phyloP scores from a whole-genome alignment of 2,329 filamentous ascomycete species.

The Ascosphaera acerosa region DNA sequence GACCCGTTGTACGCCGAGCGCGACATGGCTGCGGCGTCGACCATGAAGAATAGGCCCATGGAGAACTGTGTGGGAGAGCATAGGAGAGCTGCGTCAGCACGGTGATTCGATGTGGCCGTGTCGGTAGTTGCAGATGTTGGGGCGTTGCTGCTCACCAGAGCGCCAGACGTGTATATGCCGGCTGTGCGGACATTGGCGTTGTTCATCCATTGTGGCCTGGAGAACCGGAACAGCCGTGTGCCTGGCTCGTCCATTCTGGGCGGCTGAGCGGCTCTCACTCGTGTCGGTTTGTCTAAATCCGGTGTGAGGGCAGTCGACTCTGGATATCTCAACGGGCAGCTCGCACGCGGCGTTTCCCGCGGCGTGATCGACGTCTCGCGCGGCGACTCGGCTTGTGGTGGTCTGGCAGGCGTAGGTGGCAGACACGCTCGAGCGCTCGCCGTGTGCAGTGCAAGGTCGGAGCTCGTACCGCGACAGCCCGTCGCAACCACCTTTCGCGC shows the following conservation, averaged over 20 bases:
- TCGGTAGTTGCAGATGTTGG: background rate
- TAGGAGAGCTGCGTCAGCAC: constrained; percentile 2
- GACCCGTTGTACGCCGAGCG: constrained; percentile 35
- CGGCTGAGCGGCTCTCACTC: background rate
- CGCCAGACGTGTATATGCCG: constrained; percentile 40
- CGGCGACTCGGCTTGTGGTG: too few species aligned
- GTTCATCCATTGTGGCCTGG: constrained; percentile 40
- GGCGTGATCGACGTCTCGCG: too few species aligned
- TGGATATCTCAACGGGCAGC: too few species aligned
- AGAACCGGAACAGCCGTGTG: constrained; percentile 39
- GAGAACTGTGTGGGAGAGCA: constrained; percentile 28
- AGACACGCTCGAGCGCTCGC: too few species aligned
- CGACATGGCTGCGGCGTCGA: constrained; percentile 39
- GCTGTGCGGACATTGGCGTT: constrained; percentile 35
- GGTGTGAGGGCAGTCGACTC: background rate
- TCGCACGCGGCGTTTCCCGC: too few species aligned
- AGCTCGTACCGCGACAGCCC: too few species aligned
- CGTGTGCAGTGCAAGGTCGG: too few species aligned
- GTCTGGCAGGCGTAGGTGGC: too few species aligned
- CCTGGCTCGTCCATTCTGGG: constrained; percentile 19
- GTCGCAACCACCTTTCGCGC: too few species aligned
- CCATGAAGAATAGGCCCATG: constrained; percentile 41
- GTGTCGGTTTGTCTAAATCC: background rate
- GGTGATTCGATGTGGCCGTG: constrained; percentile 4
- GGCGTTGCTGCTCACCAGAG: constrained; percentile 27